These are phyloP conservation scores for Leptodermis oblonga DNA, from an alignment of 257 asterid species.

Conservation along the genomic window DNA sequence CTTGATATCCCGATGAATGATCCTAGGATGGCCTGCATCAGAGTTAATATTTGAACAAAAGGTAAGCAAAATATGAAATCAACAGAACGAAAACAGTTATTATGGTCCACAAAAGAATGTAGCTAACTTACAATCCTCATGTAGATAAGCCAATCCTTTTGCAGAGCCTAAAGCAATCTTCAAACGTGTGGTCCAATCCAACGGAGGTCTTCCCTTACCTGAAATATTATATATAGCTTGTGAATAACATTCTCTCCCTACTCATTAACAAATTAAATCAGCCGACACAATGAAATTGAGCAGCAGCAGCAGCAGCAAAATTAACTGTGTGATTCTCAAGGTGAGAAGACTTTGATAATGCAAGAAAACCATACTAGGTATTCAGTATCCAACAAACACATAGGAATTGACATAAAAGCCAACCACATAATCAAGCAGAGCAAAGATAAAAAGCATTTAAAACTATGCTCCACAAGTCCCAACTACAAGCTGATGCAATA, in stretches of 20 bases:
- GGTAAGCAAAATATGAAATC: neutral
- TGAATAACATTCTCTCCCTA: neutral
- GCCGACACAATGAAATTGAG: neutral
- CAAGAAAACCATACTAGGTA: neutral
- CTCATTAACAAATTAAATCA: neutral
- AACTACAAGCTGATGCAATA: neutral
- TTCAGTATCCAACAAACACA: neutral
- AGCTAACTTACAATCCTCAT: constrained; percentile 43
- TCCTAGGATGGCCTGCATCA: constrained; percentile 81
- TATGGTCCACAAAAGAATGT: neutral
- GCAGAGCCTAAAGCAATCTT: constrained; percentile 52
- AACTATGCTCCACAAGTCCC: neutral
- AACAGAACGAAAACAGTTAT: neutral
- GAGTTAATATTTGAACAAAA: neutral
- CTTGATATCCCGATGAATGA: constrained; percentile 92
- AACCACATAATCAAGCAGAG: neutral
- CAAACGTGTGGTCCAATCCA: constrained; percentile 39
- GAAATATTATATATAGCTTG: neutral
- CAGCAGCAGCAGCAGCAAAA: neutral
- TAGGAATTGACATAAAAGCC: neutral
- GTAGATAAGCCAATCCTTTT: constrained; percentile 53
- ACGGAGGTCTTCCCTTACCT: constrained; percentile 46
- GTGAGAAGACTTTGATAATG: neutral
- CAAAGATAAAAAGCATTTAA: neutral
- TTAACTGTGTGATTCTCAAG: neutral